These are phyloP conservation scores for Fusarium oxysporum DNA, from an alignment of 2,329 filamentous ascomycete genomes.

Conservation along the genomic window DNA sequence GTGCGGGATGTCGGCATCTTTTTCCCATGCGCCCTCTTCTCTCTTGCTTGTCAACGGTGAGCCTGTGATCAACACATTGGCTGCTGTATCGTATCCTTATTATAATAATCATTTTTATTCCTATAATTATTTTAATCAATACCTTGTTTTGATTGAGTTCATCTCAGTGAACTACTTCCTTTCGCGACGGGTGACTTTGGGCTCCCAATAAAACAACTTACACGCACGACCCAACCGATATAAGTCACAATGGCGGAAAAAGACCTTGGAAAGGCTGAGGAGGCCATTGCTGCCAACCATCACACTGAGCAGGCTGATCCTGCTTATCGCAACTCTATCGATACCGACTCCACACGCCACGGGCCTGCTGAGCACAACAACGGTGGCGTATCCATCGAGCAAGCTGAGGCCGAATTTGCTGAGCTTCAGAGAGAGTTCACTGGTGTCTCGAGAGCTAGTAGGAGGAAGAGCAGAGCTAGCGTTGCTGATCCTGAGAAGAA, in stretches of 20 bases:
- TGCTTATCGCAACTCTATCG: slow-evolving; percentile 38
- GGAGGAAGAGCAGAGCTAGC: slow-evolving; percentile 42
- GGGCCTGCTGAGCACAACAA: slow-evolving; percentile 33
- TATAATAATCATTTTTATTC: not conserved
- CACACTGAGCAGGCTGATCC: slow-evolving; percentile 42
- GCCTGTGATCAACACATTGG: slow-evolving; percentile 3
- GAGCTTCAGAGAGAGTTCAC: slow-evolving; percentile 73
- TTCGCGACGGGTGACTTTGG: slow-evolving; percentile 45
- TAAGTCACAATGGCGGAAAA: slow-evolving; percentile 46
- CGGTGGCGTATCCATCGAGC: slow-evolving; percentile 71
- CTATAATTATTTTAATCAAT: not conserved
- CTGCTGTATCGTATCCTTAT: slow-evolving; percentile 8
- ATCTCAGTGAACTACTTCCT: not conserved
- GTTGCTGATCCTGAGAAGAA: slow-evolving; percentile 70
- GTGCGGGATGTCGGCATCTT: slow-evolving; percentile 29
- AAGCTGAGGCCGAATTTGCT: slow-evolving; percentile 77
- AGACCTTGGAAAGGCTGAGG: slow-evolving; percentile 45
- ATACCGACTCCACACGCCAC: slow-evolving; percentile 48
- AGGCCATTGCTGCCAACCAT: slow-evolving; percentile 47
- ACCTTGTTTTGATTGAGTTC: not conserved
- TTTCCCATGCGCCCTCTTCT: slow-evolving; percentile 18
- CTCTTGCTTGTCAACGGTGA: slow-evolving; percentile 12
- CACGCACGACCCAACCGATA: not conserved
- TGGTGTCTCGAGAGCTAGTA: slow-evolving; percentile 65
- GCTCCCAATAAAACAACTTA: slow-evolving; percentile 35